Conservation (phyloP, 2,329 filamentous ascomycete species). For the Pseudogymnoascus sp. region DNA sequence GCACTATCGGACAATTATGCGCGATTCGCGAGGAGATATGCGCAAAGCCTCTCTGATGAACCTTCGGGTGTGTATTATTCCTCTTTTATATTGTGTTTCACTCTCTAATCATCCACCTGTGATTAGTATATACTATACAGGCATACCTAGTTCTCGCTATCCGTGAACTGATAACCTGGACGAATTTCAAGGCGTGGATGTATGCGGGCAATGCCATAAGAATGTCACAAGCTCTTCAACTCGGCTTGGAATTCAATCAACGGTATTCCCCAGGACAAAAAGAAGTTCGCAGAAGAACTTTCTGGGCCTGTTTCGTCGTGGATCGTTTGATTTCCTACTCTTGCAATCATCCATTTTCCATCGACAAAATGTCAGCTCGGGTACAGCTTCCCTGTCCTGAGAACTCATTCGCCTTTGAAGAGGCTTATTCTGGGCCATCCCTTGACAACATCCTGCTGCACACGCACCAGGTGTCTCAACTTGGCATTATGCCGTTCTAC, state of each 20-base stretch:
- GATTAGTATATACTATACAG: constrained; percentile 8
- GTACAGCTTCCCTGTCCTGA: constrained; percentile 11
- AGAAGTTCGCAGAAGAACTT: constrained; percentile 12
- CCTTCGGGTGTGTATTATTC: constrained; percentile 8
- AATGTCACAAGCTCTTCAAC: constrained; percentile 13
- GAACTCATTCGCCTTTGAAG: constrained; percentile 11
- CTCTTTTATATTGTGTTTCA: neutral
- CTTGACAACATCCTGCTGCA: neutral
- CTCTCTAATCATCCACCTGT: neutral
- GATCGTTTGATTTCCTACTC: constrained; percentile 12
- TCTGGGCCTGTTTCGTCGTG: constrained; percentile 12
- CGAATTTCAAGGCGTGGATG: constrained; percentile 13
- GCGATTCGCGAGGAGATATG: constrained; percentile 4
- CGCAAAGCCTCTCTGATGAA: constrained; percentile 4
- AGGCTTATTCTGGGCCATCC: constrained; percentile 2
- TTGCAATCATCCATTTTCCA: constrained; percentile 9
- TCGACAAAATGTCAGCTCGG: neutral
- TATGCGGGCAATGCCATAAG: constrained; percentile 11
- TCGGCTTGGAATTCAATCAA: constrained; percentile 11
- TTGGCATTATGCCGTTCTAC: constrained; percentile 7
- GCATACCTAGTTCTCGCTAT: constrained; percentile 13
- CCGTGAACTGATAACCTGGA: constrained; percentile 11
- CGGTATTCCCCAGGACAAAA: constrained; percentile 9
- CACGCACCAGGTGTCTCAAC: neutral
- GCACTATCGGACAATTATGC: constrained; percentile 2